These are phyloP conservation scores for Salvia rosmarinus DNA, from an alignment of 257 asterid genomes.

Conservation along the genomic window DNA sequence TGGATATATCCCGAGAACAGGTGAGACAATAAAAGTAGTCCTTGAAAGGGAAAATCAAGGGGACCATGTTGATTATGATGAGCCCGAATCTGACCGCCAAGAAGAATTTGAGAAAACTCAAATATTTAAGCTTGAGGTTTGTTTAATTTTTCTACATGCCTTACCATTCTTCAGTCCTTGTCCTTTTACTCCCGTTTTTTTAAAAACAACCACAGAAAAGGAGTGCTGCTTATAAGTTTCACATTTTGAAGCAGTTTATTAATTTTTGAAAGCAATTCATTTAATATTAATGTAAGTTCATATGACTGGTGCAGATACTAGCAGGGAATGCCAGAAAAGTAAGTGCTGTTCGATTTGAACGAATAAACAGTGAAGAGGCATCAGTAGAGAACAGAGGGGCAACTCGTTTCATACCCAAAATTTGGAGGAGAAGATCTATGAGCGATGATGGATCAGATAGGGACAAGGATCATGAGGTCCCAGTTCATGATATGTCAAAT, in stretches of 20 bases:
- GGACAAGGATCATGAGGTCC: conserved; percentile 41
- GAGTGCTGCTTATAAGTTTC: background rate
- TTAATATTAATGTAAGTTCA: conserved; percentile 12
- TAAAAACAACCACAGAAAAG: background rate
- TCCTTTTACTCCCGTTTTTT: background rate
- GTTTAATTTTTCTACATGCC: conserved; percentile 18
- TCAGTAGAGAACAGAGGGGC: conserved; percentile 49
- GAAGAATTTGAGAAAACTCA: conserved; percentile 70
- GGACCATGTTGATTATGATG: conserved; percentile 65
- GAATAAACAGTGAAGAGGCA: conserved; percentile 55
- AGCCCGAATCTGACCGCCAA: conserved; percentile 59
- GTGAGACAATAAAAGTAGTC: conserved; percentile 84
- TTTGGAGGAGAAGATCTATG: conserved; percentile 66
- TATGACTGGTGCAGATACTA: conserved; percentile 62
- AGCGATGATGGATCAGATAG: conserved; percentile 49
- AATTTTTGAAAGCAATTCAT: conserved; percentile 1
- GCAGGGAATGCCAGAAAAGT: conserved; percentile 98
- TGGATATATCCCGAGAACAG: conserved; percentile 96
- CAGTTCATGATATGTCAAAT: conserved; percentile 40
- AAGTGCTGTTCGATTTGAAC: conserved; percentile 88
- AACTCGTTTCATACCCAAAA: conserved; percentile 64
- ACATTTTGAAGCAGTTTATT: background rate
- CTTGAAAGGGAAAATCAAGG: conserved; percentile 75
- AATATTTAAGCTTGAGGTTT: conserved; percentile 88
- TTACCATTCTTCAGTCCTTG: background rate